Conservation (phyloP, 2,329 filamentous ascomycete genomes). For the Thermoascus crustaceus region DNA sequence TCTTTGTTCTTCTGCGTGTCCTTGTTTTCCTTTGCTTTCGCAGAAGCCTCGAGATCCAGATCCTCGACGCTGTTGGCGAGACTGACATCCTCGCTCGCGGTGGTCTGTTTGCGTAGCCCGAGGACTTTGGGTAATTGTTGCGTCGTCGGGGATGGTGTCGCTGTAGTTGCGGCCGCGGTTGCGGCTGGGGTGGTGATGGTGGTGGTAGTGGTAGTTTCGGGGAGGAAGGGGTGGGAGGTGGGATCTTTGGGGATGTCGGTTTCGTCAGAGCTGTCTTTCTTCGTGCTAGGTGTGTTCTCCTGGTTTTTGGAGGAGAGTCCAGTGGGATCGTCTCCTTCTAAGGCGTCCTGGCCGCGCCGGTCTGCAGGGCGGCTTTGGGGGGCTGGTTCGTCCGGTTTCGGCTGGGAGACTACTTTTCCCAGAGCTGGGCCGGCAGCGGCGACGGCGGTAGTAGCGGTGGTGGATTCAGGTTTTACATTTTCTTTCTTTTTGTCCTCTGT, state of each 20-base stretch:
- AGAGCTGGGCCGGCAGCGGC: constrained; percentile 9
- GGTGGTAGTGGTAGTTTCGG: constrained; percentile 6
- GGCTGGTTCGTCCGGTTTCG: constrained; percentile 58
- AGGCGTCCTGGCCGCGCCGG: constrained; percentile 56
- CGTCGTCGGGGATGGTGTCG: constrained; percentile 11
- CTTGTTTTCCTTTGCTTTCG: constrained; percentile 17
- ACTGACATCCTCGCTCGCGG: constrained; percentile 59
- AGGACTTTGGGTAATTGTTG: constrained; percentile 49
- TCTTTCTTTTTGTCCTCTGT: constrained; percentile 16
- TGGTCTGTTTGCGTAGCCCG: constrained; percentile 58
- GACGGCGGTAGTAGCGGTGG: no score
- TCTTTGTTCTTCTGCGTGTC: constrained; percentile 17
- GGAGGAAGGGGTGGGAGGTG: constrained; percentile 6
- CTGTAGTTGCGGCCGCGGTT: constrained; percentile 8
- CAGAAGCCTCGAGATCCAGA: constrained; percentile 10
- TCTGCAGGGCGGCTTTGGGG: constrained; percentile 62
- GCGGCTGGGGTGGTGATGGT: constrained; percentile 8
- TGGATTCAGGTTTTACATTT: no score
- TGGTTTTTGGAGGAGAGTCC: constrained; percentile 1
- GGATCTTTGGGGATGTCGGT: constrained; percentile 12
- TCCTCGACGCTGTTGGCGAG: constrained; percentile 59
- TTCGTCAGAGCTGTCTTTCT: constrained; percentile 16
- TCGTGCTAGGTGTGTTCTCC: neutral
- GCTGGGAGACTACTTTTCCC: constrained; percentile 52
- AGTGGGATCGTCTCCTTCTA: constrained; percentile 2